These are phyloP conservation scores for Hemisphaericaspora subhashii DNA, from an alignment of 1,139 yeast species.

Conservation along the genomic window DNA sequence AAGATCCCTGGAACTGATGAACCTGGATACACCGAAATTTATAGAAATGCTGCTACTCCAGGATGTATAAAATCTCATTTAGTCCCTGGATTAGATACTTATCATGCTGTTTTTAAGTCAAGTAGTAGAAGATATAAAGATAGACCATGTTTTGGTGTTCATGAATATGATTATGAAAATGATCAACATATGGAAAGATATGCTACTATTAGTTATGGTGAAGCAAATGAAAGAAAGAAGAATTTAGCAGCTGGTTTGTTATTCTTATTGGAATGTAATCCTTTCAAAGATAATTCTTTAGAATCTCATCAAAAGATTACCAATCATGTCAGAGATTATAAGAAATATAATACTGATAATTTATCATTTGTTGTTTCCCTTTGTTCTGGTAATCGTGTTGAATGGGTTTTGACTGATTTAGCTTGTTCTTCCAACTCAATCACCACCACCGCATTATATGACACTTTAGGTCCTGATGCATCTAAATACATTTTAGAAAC, in stretches of 20 bases:
- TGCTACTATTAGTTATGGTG: constrained; percentile 20
- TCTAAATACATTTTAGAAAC: constrained; percentile 34
- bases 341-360: constrained; percentile 22
- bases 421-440: constrained; percentile 37
- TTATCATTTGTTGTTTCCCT: constrained; percentile 36
- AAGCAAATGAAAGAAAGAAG: constrained; percentile 23
- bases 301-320: constrained; percentile 29
- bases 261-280: constrained; percentile 28
- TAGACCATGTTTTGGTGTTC: constrained; percentile 29
- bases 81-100: constrained; percentile 29
- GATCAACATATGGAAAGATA: constrained; percentile 21
- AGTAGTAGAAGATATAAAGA: constrained; percentile 21
- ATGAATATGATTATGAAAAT: constrained; percentile 33
- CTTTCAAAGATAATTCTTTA: constrained; percentile 23
- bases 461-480: constrained; percentile 38
- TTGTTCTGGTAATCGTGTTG: constrained; percentile 36
- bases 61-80: constrained; percentile 23
- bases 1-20: constrained; percentile 31
- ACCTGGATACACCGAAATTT: constrained; percentile 33
- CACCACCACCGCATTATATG: constrained; percentile 41
- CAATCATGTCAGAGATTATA: constrained; percentile 24
- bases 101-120: constrained; percentile 24
- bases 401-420: constrained; percentile 41
- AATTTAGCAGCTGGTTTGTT: constrained; percentile 35
- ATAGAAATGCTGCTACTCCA: constrained; percentile 30